phyloP scores from a whole-genome alignment of 768 basidiomycete species.

The Boletellus sp. region DNA sequence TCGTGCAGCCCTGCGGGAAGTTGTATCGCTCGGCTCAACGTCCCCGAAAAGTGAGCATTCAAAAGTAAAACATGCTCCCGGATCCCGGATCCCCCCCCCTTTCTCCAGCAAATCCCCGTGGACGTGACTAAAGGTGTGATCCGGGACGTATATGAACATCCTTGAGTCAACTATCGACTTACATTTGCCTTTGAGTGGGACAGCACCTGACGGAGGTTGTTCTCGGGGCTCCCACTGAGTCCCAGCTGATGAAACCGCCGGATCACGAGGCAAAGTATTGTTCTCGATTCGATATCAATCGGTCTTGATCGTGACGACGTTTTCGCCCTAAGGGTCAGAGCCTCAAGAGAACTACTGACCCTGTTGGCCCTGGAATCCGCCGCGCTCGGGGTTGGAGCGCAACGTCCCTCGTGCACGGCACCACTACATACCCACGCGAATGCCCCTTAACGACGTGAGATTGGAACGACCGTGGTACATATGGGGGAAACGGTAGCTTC shows the following conservation, averaged over 20 bases:
- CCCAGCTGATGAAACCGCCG: constrained; percentile 9
- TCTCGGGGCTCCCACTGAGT: constrained; percentile 2
- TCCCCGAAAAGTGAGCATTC: background rate
- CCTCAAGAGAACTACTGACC: background rate
- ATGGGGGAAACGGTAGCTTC: constrained; percentile 1
- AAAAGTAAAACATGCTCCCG: background rate
- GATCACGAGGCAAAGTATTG: constrained; percentile 1
- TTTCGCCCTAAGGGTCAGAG: constrained; percentile 7
- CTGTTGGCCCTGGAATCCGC: constrained; percentile 9
- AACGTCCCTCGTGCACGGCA: background rate
- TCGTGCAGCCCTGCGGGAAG: constrained; percentile 1
- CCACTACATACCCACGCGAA: constrained; percentile 5
- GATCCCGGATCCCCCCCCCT: background rate
- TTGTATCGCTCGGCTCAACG: background rate
- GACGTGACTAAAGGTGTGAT: background rate
- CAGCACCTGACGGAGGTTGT: constrained; percentile 7
- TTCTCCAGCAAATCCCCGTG: background rate
- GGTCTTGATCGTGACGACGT: background rate
- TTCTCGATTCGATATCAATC: background rate
- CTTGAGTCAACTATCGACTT: background rate
- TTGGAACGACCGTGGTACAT: constrained; percentile 1
- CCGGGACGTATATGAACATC: background rate
- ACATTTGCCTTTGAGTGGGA: constrained; percentile 5
- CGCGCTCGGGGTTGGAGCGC: background rate
- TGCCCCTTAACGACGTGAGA: constrained; percentile 7